Percentiles rank a stretch among this genome's conserved stretches.
These are phyloP conservation scores for Neonectria neomacrospora DNA, from an alignment of 2,329 filamentous ascomycete species.

Conservation along the genomic window DNA sequence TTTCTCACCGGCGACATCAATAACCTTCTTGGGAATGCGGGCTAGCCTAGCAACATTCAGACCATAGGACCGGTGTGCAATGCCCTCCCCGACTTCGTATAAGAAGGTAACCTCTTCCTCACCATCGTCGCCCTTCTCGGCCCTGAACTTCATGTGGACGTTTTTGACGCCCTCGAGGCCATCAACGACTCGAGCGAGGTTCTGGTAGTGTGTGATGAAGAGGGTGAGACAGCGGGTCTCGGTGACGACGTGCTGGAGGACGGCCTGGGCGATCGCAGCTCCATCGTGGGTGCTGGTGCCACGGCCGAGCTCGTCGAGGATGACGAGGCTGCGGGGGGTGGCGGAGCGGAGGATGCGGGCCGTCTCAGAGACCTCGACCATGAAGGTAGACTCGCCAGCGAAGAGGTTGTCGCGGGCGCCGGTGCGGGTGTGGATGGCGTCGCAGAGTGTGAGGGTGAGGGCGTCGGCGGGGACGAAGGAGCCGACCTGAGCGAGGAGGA, in stretches of 20 bases:
- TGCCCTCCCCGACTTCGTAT: conserved; percentile 90
- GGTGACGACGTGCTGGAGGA: conserved; percentile 84
- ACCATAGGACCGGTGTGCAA: conserved; percentile 93
- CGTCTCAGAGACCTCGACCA: conserved; percentile 96
- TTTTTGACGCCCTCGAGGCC: conserved; percentile 80
- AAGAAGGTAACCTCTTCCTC: conserved; percentile 91
- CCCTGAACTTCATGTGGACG: conserved; percentile 91
- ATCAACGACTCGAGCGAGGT: conserved; percentile 75
- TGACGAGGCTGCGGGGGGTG: conserved; percentile 84
- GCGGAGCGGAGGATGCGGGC: conserved; percentile 90
- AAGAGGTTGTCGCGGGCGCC: conserved; percentile 97
- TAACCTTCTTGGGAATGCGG: conserved; percentile 78
- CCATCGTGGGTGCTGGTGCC: conserved; percentile 97
- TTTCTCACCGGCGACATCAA: conserved; percentile 83
- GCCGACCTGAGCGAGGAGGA: conserved; percentile 94
- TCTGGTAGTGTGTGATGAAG: conserved; percentile 98
- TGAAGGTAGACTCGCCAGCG: conserved; percentile 94
- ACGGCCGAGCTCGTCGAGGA: conserved; percentile 93
- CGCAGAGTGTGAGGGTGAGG: conserved; percentile 81
- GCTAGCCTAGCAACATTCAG: conserved; percentile 92
- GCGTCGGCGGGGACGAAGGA: conserved; percentile 88
- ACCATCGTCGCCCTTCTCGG: conserved; percentile 53
- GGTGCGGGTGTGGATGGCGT: conserved; percentile 95
- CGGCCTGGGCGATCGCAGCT: conserved; percentile 92
- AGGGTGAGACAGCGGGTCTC: conserved; percentile 82